These are phyloP conservation scores for Ormosia semicastrata DNA, from an alignment of 306 rosid species.

Conservation along the genomic window DNA sequence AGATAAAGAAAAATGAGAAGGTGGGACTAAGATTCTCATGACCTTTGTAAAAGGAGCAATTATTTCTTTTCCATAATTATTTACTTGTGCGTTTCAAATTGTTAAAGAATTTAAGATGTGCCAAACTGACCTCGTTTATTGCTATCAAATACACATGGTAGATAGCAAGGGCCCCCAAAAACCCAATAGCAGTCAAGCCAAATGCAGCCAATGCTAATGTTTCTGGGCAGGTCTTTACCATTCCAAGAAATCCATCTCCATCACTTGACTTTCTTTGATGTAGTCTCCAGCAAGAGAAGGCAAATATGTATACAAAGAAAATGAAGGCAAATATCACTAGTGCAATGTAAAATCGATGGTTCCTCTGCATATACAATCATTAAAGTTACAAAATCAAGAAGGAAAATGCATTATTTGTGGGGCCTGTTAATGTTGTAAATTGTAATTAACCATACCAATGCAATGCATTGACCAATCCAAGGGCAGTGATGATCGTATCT, in stretches of 20 bases:
- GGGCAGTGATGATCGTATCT: slow-evolving; percentile 47
- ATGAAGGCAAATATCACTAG: slow-evolving; percentile 23
- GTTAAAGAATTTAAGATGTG: neutral
- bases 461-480: slow-evolving; percentile 47
- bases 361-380: slow-evolving; percentile 33
- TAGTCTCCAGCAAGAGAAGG: slow-evolving; percentile 36
- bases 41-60: neutral
- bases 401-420: neutral
- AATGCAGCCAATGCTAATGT: slow-evolving; percentile 34
- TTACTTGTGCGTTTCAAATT: neutral
- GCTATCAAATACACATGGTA: slow-evolving; percentile 32
- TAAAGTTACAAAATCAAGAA: neutral
- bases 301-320: slow-evolving; percentile 28
- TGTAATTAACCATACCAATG: slow-evolving; percentile 19
- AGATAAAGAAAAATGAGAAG: neutral
- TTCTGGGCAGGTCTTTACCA: slow-evolving; percentile 38
- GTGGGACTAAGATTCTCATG: neutral
- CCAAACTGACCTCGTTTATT: slow-evolving; percentile 33
- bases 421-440: too few species aligned
- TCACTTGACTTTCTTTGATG: slow-evolving; percentile 14
- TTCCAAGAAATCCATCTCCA: neutral
- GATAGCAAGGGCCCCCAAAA: slow-evolving; percentile 19
- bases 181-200: slow-evolving; percentile 24
- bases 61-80: neutral
- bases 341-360: slow-evolving; percentile 27